These are phyloP conservation scores for Epichloe festucae DNA, from an alignment of 2,329 filamentous ascomycete genomes.

Conservation along the genomic window DNA sequence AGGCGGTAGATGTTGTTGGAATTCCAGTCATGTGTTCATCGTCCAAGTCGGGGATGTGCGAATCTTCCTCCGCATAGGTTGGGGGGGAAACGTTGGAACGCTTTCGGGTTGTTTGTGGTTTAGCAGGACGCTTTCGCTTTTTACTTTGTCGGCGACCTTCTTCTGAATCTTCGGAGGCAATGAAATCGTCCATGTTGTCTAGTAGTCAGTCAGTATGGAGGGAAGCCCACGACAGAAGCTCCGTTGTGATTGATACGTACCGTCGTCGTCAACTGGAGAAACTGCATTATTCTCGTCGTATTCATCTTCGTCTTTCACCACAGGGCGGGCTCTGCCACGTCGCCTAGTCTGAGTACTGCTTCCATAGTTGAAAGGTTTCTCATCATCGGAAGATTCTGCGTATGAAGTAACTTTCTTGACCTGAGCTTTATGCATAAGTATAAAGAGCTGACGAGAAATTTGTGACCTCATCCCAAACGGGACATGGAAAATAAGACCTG, in stretches of 20 bases:
- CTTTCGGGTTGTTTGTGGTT: constrained; percentile 45
- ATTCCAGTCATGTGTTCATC: constrained; percentile 43
- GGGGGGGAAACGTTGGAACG: constrained; percentile 42
- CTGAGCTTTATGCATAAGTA: constrained; percentile 18
- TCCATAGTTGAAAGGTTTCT: constrained; percentile 50
- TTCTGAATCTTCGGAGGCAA: constrained; percentile 79
- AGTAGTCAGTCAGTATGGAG: constrained; percentile 4
- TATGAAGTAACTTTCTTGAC: constrained; percentile 57
- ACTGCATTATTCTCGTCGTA: constrained; percentile 55
- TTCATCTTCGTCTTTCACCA: constrained; percentile 55
- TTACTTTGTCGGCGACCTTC: constrained; percentile 43
- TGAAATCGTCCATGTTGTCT: constrained; percentile 74
- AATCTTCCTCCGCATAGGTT: constrained; percentile 8
- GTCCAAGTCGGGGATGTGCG: constrained; percentile 36
- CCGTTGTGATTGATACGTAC: constrained; percentile 20
- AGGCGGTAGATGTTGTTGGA: constrained; percentile 56
- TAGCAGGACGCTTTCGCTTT: constrained; percentile 61
- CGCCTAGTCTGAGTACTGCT: constrained; percentile 25
- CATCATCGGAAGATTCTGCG: constrained; percentile 71
- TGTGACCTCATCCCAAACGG: too few relatives aligned
- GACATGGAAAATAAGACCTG: background rate
- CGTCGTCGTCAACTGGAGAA: constrained; percentile 49
- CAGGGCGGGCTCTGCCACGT: constrained; percentile 38
- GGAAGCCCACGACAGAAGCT: background rate
- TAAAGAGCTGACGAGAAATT: background rate